Base-by-base conservation (phyloP, 768 basidiomycete species). In the Leccinum truebloodii region DNA sequence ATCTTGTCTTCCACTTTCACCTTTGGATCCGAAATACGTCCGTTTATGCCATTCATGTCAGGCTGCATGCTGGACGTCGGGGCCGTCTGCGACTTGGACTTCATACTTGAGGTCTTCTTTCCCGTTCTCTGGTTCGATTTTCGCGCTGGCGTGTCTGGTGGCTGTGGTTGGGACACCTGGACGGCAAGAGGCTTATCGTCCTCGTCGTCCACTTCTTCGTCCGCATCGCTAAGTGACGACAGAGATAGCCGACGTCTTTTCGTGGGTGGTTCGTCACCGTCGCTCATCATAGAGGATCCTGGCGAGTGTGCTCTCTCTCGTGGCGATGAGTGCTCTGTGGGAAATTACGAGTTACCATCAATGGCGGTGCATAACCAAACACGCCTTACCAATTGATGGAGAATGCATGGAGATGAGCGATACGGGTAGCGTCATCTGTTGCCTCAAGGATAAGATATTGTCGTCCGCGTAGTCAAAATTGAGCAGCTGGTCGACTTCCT, bases 1-100 rank as follows among this genome's bases (percentile, higher is more conserved):
- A 93, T 83, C 71, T 85, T 87, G 52, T 90, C 92, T 71, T 94
- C 92, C 2, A 88, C 71, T 69, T 90, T 92, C 62, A 90, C 77
- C 63, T 80, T 81, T 6, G 81, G 59, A 22, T 81, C 83, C 48
- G 77, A 76, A 24, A 80, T 77, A 54, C 80, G 81, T 22, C 82
- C 83, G 58, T 84, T 83, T 75, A 64, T 13, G 22, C 75, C 68
- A 32, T 71, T 74, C 71, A 78, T 72, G 26, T 76, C 75, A 12
- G 71, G 73, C 20, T 75, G 46, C 81, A 78, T 37, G 74, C 68
- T 13, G 78, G 74, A 52, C 77, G 75, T 77, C 18, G 81, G 84
- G 18, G 83, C 81, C 3, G 79, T 84, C 54, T 85, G 84, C 1
- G 84, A 80, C 63, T 87, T 88, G 35, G 81, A 78, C 70, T 83